phyloP scores from a whole-genome alignment of 768 basidiomycete genomes.

The Mycena vitilis region DNA sequence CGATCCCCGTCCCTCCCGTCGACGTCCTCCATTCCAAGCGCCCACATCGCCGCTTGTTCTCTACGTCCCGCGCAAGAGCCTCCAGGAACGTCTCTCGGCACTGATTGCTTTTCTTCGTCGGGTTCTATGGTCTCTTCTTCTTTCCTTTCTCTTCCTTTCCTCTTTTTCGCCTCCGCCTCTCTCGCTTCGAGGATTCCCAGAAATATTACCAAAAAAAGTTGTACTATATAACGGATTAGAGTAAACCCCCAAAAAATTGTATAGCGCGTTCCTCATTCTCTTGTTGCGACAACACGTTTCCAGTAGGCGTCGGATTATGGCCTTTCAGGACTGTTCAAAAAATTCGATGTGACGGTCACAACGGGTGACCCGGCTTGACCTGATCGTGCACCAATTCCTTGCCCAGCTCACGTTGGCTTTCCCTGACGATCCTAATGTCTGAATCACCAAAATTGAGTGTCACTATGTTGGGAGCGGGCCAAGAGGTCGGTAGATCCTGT shows the following conservation, averaged over 20 bases:
- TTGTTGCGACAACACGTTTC: too few relatives aligned
- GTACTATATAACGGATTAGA: not conserved
- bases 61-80: not conserved
- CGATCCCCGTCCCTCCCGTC: not conserved
- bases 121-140: too few relatives aligned
- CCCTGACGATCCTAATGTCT: conserved; percentile 52
- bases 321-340: too few relatives aligned
- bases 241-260: not conserved
- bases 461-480: conserved; percentile 94
- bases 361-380: too few relatives aligned
- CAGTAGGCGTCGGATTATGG: too few relatives aligned
- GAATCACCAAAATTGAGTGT: conserved; percentile 82
- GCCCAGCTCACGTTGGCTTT: too few relatives aligned
- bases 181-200: not conserved
- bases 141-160: too few relatives aligned
- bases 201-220: not conserved
- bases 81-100: not conserved
- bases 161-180: too few relatives aligned
- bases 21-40: not conserved
- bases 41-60: conserved; percentile 14
- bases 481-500: conserved; percentile 97
- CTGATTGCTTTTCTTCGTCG: not conserved
- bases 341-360: too few relatives aligned
- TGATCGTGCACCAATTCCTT: too few relatives aligned
- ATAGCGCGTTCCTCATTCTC: not conserved